These are phyloP conservation scores for Colletotrichum euphorbiae DNA, from an alignment of 2,329 filamentous ascomycete genomes.

Conservation along the genomic window DNA sequence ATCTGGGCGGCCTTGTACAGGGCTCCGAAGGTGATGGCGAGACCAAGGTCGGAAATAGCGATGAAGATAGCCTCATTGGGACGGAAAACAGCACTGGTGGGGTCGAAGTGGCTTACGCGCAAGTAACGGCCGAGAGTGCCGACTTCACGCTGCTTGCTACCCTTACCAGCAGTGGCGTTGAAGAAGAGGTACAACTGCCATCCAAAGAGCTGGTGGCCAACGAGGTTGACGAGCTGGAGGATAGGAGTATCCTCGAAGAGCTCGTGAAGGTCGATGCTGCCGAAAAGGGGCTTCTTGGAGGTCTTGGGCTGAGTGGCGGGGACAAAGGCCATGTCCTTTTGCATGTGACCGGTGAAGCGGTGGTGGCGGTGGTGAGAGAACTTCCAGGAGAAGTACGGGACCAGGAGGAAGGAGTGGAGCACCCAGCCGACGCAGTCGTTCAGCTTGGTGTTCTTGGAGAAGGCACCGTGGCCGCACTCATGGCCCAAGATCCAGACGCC, in stretches of 20 bases:
- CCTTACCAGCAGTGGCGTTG: constrained; percentile 64
- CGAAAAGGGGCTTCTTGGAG: constrained; percentile 49
- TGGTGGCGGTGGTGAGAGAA: constrained; percentile 78
- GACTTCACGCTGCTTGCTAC: constrained; percentile 59
- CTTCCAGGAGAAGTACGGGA: constrained; percentile 81
- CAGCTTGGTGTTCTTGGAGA: constrained; percentile 66
- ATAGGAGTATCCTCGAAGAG: constrained; percentile 74
- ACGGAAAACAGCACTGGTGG: constrained; percentile 70
- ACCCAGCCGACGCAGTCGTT: constrained; percentile 74
- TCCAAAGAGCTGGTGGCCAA: constrained; percentile 73
- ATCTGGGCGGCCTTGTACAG: constrained; percentile 64
- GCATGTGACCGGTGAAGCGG: constrained; percentile 74
- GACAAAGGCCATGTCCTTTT: constrained; percentile 75
- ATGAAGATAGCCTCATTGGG: constrained; percentile 67
- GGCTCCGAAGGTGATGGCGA: constrained; percentile 61
- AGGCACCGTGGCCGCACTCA: constrained; percentile 77
- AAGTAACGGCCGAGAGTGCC: constrained; percentile 50
- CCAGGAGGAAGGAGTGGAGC: constrained; percentile 73
- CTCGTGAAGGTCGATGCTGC: constrained; percentile 60
- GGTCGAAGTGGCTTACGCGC: constrained; percentile 69
- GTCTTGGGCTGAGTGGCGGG: constrained; percentile 58
- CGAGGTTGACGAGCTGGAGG: constrained; percentile 62
- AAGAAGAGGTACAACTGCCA: constrained; percentile 74
- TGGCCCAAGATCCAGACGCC: constrained; percentile 79
- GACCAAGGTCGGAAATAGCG: constrained; percentile 69